These are phyloP conservation scores for Podospora pseudocomata DNA, from an alignment of 495 filamentous ascomycete species.

Conservation along the genomic window DNA sequence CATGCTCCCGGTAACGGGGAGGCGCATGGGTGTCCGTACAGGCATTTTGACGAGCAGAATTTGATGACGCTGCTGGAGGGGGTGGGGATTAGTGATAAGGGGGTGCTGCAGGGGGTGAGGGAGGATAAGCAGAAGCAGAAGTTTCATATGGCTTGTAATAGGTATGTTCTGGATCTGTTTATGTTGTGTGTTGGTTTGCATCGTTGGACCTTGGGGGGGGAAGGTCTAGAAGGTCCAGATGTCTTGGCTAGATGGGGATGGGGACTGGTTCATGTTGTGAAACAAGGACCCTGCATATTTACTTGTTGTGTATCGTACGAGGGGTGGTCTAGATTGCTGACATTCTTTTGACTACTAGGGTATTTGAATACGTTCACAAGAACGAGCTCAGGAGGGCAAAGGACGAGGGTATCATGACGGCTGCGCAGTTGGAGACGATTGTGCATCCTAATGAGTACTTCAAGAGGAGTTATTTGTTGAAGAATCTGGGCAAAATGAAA, in stretches of 20 bases:
- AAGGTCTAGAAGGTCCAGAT: neutral
- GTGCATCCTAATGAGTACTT: slow-evolving; percentile 98
- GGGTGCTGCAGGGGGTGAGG: slow-evolving; percentile 72
- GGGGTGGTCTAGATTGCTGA: neutral
- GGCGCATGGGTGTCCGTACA: slow-evolving; percentile 90
- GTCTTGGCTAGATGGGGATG: neutral
- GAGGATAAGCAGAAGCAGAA: slow-evolving; percentile 86
- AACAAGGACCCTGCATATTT: neutral
- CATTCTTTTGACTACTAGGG: slow-evolving; percentile 36
- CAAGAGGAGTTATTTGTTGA: slow-evolving; percentile 84
- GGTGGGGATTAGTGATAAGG: slow-evolving; percentile 72
- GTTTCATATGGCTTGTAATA: slow-evolving; percentile 94
- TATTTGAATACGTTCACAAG: slow-evolving; percentile 87
- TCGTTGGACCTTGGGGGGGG: neutral
- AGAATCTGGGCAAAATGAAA: slow-evolving; percentile 55
- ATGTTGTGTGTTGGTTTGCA: slow-evolving; percentile 2
- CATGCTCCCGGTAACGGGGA: slow-evolving; percentile 79
- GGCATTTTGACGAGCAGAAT: slow-evolving; percentile 87
- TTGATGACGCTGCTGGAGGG: slow-evolving; percentile 66
- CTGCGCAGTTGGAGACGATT: slow-evolving; percentile 87
- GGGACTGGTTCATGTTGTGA: neutral
- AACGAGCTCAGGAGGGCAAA: slow-evolving; percentile 85
- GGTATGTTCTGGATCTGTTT: slow-evolving; percentile 37
- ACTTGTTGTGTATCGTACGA: neutral
- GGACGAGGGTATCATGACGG: slow-evolving; percentile 72